Conservation (phyloP, 208 protist species). For the Trypanosoma grayi region DNA sequence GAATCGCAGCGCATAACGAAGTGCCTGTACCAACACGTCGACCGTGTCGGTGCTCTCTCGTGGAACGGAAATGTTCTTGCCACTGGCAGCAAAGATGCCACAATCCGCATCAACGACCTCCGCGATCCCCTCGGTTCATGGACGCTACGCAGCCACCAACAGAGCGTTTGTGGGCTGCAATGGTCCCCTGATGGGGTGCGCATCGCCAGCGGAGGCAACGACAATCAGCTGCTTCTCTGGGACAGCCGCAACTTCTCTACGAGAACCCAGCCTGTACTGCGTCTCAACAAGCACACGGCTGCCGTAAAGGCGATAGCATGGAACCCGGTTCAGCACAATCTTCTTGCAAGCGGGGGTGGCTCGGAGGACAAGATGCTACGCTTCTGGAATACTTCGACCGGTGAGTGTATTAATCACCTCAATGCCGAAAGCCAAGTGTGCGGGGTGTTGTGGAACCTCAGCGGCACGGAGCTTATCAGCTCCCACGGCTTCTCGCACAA, state of each 20-base stretch:
- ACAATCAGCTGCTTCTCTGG: slow-evolving; percentile 98
- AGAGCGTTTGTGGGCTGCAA: slow-evolving; percentile 97
- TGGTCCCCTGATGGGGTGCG: slow-evolving; percentile 93
- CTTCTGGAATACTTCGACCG: slow-evolving; percentile 98
- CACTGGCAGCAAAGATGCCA: slow-evolving; percentile 93
- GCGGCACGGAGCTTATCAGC: slow-evolving; percentile 96
- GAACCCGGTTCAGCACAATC: slow-evolving; percentile 94
- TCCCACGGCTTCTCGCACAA: slow-evolving; percentile 98
- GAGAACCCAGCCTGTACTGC: slow-evolving; percentile 58
- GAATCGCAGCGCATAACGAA: slow-evolving; percentile 73
- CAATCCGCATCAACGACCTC: slow-evolving; percentile 95
- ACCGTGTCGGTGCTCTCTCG: slow-evolving; percentile 90
- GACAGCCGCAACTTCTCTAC: slow-evolving; percentile 57
- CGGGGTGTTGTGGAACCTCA: slow-evolving; percentile 94
- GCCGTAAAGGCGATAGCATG: slow-evolving; percentile 99
- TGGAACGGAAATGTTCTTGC: slow-evolving; percentile 94
- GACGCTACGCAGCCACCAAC: slow-evolving; percentile 83
- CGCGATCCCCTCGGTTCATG: slow-evolving; percentile 65
- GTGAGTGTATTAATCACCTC: slow-evolving; percentile 91
- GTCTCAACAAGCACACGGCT: slow-evolving; percentile 92
- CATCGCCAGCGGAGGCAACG: slow-evolving; percentile 98
- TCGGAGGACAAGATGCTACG: slow-evolving; percentile 97
- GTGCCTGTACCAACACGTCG: slow-evolving; percentile 84
- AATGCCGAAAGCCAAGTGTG: slow-evolving; percentile 98
- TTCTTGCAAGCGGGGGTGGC: slow-evolving; percentile 98